Conservation (phyloP, 352 stramenopile genomes). For the Pythium periplocum region DNA sequence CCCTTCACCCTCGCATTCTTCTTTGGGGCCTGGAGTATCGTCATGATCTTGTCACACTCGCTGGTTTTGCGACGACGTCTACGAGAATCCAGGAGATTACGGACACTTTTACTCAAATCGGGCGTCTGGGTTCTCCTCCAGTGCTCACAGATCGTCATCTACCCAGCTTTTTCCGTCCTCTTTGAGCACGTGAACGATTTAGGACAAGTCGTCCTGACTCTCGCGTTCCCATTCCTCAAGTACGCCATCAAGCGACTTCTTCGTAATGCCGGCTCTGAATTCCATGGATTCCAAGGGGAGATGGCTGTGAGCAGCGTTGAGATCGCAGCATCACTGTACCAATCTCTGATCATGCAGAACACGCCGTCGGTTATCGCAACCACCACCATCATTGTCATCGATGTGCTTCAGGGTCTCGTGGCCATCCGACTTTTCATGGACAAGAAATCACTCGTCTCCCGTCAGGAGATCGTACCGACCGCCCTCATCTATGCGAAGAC, state of each 20-base stretch:
- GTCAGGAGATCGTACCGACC: neutral
- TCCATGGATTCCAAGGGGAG: conserved; percentile 1
- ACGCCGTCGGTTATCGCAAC: neutral
- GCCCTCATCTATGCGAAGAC: neutral
- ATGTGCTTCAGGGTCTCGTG: conserved; percentile 3
- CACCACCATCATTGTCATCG: neutral
- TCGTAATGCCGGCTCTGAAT: neutral
- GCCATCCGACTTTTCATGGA: neutral
- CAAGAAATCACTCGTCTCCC: neutral
- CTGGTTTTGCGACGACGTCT: neutral
- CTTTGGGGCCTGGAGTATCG: neutral
- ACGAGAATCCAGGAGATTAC: neutral
- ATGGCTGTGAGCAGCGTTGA: neutral
- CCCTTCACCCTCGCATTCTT: neutral
- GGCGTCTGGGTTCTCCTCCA: neutral
- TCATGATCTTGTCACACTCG: neutral
- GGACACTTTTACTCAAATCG: neutral
- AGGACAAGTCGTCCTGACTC: neutral
- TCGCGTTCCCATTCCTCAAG: conserved; percentile 2
- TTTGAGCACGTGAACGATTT: neutral
- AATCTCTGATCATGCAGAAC: conserved; percentile 3
- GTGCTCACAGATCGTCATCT: neutral
- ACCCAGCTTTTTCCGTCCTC: neutral
- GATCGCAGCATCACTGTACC: conserved; percentile 2
- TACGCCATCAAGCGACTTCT: neutral